These are phyloP conservation scores for Steccherinum ochraceum DNA, from an alignment of 768 basidiomycete species.

Conservation along the genomic window DNA sequence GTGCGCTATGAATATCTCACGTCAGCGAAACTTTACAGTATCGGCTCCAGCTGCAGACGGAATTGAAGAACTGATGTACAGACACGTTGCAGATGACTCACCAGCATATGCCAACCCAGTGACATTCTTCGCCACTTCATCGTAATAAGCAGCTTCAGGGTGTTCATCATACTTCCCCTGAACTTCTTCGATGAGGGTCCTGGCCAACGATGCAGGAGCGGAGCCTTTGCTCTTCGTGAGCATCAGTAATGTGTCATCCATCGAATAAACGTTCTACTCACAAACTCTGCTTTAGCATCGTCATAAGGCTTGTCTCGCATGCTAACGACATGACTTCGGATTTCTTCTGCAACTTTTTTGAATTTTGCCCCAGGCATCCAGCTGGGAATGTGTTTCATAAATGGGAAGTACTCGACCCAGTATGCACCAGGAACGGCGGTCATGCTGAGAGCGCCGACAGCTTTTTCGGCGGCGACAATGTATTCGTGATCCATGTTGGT, in stretches of 20 bases:
- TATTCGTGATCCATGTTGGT: conserved; percentile 1
- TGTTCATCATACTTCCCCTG: not conserved
- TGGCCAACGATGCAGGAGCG: not conserved
- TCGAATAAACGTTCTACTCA: not conserved
- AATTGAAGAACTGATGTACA: not conserved
- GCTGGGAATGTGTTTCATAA: not conserved
- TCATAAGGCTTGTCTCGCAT: conserved; percentile 3
- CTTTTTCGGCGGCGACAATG: conserved; percentile 1
- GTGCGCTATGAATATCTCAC: not conserved
- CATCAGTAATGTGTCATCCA: too few species aligned
- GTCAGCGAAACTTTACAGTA: conserved; percentile 4
- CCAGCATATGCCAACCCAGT: conserved; percentile 6
- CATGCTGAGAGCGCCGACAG: not conserved
- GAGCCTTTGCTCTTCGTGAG: not conserved
- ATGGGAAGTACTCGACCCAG: not conserved
- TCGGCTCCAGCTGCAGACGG: conserved; percentile 11
- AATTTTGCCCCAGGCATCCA: conserved; percentile 7
- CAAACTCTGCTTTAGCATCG: not conserved
- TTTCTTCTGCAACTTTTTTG: conserved; percentile 1
- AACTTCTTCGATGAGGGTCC: not conserved
- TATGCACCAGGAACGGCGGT: not conserved
- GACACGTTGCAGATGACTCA: not conserved
- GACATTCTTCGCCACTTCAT: not conserved
- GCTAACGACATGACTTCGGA: not conserved
- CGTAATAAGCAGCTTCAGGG: too few species aligned